phyloP scores from a whole-genome alignment of 345 rosid species.

The Populus nigra region DNA sequence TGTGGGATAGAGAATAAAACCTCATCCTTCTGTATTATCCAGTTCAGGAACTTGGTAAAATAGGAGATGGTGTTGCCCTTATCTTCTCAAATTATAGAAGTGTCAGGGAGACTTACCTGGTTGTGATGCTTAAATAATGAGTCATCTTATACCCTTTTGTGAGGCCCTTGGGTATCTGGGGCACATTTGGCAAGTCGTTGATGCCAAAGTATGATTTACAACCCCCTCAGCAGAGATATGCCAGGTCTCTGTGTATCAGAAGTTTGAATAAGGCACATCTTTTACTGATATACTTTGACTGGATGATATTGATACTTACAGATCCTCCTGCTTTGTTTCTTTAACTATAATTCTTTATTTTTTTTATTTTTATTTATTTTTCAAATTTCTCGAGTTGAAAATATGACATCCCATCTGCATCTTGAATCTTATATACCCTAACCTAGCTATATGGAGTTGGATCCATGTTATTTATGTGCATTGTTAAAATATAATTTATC shows the following conservation, averaged over 20 bases:
- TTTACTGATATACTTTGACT: not conserved
- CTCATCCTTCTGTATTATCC: not conserved
- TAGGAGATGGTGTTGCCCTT: not conserved
- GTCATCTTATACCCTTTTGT: not conserved
- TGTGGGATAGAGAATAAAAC: not conserved
- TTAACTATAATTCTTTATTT: too few relatives aligned
- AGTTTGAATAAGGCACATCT: not conserved
- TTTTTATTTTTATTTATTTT: too few relatives aligned
- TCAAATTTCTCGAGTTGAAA: not conserved
- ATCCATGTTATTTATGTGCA: not conserved
- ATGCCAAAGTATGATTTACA: not conserved
- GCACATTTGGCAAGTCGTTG: not conserved
- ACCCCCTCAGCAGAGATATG: not conserved
- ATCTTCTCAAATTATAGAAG: not conserved
- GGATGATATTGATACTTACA: not conserved
- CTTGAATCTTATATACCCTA: not conserved
- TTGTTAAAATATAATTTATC: not conserved
- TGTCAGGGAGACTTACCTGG: not conserved
- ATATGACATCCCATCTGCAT: not conserved
- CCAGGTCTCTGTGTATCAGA: not conserved
- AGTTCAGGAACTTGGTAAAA: not conserved
- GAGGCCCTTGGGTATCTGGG: not conserved
- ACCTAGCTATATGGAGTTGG: not conserved
- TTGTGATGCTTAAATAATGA: not conserved
- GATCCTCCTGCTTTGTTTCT: not conserved